Evolutionary conservation across 768 basidiomycete species (phyloP), one percentile per base, ranked within the genome.

Genomic region (Mrakia gelida): DNA sequence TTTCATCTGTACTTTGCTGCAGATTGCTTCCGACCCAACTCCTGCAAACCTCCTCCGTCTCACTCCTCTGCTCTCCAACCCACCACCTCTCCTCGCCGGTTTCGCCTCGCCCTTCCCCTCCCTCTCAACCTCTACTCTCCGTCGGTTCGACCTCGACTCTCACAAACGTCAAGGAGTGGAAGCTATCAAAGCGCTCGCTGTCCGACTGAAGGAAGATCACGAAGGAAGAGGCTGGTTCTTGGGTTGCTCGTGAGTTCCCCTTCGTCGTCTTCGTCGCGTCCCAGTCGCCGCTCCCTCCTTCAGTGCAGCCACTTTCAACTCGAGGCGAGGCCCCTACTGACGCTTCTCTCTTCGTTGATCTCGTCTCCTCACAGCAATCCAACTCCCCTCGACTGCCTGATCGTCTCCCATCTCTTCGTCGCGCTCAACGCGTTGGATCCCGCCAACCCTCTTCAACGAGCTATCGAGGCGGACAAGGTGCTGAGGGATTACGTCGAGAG

Each of bases 381-480:
- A 7, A 78, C 72, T 3, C 72, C 77, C n/a, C 62, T 78, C 10
- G 77, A 78, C 73, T 78, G 77, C 65, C 72, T 78, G 21, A 49
- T 73, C 72, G 77, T 70, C 34, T 45, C 77, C 18, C 67, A 78
- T 38, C 73, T 78, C 8, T 63, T 63, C 26, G 26, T 71, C 59
- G 56, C 70, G 30, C 59, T 68, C 34, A 45, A n/a, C 16, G 45
- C 70, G n/a, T 68, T 77, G 7, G 34, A 68, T 13, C 28, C 54
- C 3, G 45, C 70, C 5, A 77, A 70, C 76, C 59, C 76, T 23
- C 76, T 77, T 16, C 71, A 71, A 16, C 68, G 76, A 23, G 76
- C 76, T 0, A 49, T 72, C 71, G 76, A 77, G 56, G 56, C 71
- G 26, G 76, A 77, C 30, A 43, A 38, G 15, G 56, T 43, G 49